Base-by-base conservation (phyloP, 768 basidiomycete genomes). In the Rubroboletus satanas region DNA sequence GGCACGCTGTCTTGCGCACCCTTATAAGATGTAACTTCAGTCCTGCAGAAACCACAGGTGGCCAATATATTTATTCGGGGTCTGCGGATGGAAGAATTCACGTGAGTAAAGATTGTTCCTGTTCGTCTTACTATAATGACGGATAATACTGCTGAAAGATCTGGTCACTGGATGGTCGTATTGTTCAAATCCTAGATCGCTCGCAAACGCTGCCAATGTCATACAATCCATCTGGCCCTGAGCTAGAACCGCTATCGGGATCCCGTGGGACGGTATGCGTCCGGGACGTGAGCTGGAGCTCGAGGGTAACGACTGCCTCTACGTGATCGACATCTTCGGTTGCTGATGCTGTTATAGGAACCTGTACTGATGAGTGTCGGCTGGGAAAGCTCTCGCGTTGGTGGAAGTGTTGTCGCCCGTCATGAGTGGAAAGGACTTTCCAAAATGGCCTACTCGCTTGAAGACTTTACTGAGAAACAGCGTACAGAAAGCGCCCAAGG, bases 1-100 rank as follows among this genome's bases (percentile, higher is more conserved):
- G 97, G 2, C 97, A 98, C 66, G 77, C 83, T 11, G 93, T 98
- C 23, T 73, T 96, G 41, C 81, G 88, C 41, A 99, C 97, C 0
- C 82, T 99, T 52, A 97, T 99, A 62, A 81, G 97, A 52, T 98
- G 95, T 68, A 88, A 98, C 73, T 99, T 98, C 74, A 95, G 93
- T 62, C 97, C 97, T 21, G 77, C 78, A 5, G 89, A 93, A 69
- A 93, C 93, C 5, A 99, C 97, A 7, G 93, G 94, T 9, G 80
- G 83, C 54, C 90, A 89, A 62, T 99, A 98, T 73, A 82, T 99
- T 41, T 98, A 98, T 71, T 95, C 93, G 21, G 96, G 96, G 26
- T 90, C 91, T 17, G 79, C 86, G 7, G 91, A 97, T 65, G 92
- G 93, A 11, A 80, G 71, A 57, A 83, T 96, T 50, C 94, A 96